These are phyloP conservation scores for Fusarium tjaetaba DNA, from an alignment of 2,329 filamentous ascomycete species.

Conservation along the genomic window DNA sequence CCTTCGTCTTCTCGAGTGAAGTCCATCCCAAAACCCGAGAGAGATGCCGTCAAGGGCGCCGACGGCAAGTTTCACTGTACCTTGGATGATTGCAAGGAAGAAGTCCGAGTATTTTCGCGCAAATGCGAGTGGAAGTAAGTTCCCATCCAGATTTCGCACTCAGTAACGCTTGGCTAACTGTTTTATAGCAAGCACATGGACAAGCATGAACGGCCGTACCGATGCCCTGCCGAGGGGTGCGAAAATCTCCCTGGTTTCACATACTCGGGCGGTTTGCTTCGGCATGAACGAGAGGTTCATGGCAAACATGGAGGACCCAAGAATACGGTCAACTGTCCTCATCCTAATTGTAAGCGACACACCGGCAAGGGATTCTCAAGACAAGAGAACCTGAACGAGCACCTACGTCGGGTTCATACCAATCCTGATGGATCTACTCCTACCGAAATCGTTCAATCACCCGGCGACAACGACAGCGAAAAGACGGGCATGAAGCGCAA, in stretches of 20 bases:
- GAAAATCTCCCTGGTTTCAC: conserved; percentile 95
- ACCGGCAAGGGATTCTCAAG: conserved; percentile 90
- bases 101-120: conserved; percentile 74
- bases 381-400: conserved; percentile 93
- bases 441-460: conserved; percentile 50
- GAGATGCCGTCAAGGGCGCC: conserved; percentile 67
- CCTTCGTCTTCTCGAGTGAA: conserved; percentile 56
- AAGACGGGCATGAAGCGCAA: conserved; percentile 60
- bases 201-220: conserved; percentile 94
- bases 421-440: conserved; percentile 53
- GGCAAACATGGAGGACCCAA: conserved; percentile 89
- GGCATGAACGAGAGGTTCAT: conserved; percentile 94
- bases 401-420: conserved; percentile 88
- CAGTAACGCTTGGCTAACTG: conserved; percentile 36
- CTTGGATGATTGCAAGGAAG: conserved; percentile 73
- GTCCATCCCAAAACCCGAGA: conserved; percentile 67
- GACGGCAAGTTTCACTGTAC: conserved; percentile 83
- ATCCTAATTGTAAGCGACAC: conserved; percentile 87
- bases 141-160: background rate
- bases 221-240: conserved; percentile 83
- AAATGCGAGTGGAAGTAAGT: conserved; percentile 96
- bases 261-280: conserved; percentile 87
- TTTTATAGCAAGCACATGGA: conserved; percentile 91
- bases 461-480: conserved; percentile 60
- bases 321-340: conserved; percentile 87